A percentile compares a stretch with the other conserved stretches of the same genome.
Evolutionary conservation across 2,329 filamentous ascomycete species (phyloP).

Genomic region (Hypocreales sp.): DNA sequence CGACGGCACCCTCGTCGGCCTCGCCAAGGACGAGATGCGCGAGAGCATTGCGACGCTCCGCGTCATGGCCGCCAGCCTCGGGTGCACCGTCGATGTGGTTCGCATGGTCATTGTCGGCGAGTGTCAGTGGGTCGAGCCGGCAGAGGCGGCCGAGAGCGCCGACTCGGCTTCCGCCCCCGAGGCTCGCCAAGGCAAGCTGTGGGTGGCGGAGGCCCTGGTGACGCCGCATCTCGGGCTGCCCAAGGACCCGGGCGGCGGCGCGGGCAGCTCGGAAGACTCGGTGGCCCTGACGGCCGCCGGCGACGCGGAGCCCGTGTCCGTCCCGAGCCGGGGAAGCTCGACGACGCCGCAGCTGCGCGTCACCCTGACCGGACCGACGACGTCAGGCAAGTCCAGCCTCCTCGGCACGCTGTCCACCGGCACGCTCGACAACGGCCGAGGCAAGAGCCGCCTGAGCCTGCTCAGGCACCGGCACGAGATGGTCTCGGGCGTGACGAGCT

Average conservation of each 20-base stretch:
- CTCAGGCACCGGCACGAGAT: slow-evolving; percentile 91
- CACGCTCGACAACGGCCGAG: slow-evolving; percentile 78
- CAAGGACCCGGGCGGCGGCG: background rate
- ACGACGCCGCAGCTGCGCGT: slow-evolving; percentile 64
- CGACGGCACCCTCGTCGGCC: slow-evolving; percentile 77
- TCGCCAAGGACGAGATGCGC: slow-evolving; percentile 81
- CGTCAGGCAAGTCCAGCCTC: slow-evolving; percentile 83
- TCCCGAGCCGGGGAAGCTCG: slow-evolving; percentile 29
- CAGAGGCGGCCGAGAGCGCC: slow-evolving; percentile 13
- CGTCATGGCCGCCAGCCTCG: slow-evolving; percentile 84
- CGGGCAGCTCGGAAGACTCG: background rate
- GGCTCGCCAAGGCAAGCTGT: slow-evolving; percentile 40
- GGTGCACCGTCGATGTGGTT: slow-evolving; percentile 69
- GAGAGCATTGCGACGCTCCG: slow-evolving; percentile 76
- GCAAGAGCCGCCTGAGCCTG: slow-evolving; percentile 75
- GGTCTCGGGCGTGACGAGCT: slow-evolving; percentile 81
- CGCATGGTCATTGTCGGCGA: slow-evolving; percentile 74
- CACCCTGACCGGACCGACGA: slow-evolving; percentile 77
- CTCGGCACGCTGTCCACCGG: slow-evolving; percentile 80
- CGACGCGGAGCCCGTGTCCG: slow-evolving; percentile 4
- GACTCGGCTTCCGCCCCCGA: slow-evolving; percentile 8
- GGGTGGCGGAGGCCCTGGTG: slow-evolving; percentile 85
- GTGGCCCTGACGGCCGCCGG: background rate
- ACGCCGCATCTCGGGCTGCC: slow-evolving; percentile 46
- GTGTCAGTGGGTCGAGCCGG: slow-evolving; percentile 54